phyloP scores from a whole-genome alignment of 2,329 filamentous ascomycete genomes.

The Sporothrix humicola region DNA sequence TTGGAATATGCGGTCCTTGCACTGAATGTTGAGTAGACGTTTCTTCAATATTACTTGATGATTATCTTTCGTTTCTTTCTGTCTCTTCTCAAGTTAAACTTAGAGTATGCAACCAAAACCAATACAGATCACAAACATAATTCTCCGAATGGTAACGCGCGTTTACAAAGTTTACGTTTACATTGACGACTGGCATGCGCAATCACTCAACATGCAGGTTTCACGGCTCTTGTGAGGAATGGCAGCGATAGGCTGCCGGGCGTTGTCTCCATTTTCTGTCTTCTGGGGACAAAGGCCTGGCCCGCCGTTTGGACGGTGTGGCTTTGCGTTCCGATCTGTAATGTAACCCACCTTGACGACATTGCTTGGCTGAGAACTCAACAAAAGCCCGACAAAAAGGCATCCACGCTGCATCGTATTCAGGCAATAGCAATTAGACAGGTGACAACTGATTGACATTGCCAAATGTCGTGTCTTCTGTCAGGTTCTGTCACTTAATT shows the following conservation, averaged over 20 bases:
- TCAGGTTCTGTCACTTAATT: not conserved
- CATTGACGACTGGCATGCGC: not conserved
- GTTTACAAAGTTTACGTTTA: not conserved
- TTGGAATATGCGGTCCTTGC: not conserved
- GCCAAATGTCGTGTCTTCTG: not conserved
- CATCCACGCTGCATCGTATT: too few relatives aligned
- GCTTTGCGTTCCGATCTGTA: conserved; percentile 16
- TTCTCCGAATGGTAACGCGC: not conserved
- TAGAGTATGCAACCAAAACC: not conserved
- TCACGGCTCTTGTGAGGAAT: conserved; percentile 23
- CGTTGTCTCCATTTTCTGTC: not conserved
- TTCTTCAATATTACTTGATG: not conserved
- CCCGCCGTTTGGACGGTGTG: not conserved
- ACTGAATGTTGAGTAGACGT: not conserved
- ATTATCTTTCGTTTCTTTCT: not conserved
- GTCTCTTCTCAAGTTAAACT: not conserved
- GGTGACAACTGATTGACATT: too few relatives aligned
- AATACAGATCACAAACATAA: not conserved
- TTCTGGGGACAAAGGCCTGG: not conserved
- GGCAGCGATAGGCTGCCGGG: conserved; percentile 23
- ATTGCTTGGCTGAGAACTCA: not conserved
- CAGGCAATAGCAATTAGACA: not conserved
- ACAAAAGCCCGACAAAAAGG: not conserved
- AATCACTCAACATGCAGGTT: conserved; percentile 10
- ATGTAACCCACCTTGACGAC: conserved; percentile 22